These are phyloP conservation scores for Corniculantispora saksenae DNA, from an alignment of 2,329 filamentous ascomycete species.

Conservation along the genomic window DNA sequence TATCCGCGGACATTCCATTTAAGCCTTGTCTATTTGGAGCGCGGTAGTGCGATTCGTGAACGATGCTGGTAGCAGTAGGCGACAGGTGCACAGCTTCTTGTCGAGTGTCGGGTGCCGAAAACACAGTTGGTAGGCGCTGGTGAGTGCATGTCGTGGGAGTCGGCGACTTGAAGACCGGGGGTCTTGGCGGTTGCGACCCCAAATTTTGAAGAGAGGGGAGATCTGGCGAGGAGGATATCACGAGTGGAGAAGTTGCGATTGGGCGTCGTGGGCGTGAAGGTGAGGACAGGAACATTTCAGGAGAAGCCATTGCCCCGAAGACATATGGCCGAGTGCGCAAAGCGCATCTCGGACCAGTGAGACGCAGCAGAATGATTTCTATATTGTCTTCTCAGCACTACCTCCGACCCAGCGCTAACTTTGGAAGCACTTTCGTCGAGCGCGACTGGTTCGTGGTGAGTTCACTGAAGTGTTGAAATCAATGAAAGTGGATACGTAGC, in stretches of 20 bases:
- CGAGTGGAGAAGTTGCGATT: slow-evolving; percentile 36
- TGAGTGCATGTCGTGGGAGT: neutral
- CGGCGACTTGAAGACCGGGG: slow-evolving; percentile 5
- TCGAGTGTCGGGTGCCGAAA: neutral
- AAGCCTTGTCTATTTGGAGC: neutral
- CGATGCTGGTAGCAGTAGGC: neutral
- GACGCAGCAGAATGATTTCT: slow-evolving; percentile 18
- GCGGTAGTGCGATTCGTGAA: slow-evolving; percentile 13
- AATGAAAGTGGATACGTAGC: slow-evolving; percentile 3
- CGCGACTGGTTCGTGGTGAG: neutral
- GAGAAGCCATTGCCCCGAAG: slow-evolving; percentile 35
- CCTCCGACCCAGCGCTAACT: neutral
- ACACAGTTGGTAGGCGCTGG: no score
- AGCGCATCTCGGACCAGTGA: slow-evolving; percentile 43
- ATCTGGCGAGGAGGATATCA: slow-evolving; percentile 54
- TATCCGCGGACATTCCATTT: neutral
- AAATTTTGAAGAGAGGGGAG: slow-evolving; percentile 55
- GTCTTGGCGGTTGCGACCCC: slow-evolving; percentile 35
- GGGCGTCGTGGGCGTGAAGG: slow-evolving; percentile 30
- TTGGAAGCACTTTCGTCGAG: neutral
- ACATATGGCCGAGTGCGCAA: slow-evolving; percentile 42
- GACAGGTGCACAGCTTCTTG: neutral
- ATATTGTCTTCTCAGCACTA: neutral
- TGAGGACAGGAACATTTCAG: slow-evolving; percentile 35
- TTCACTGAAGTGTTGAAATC: neutral